A percentile compares a stretch with the other conserved stretches of the same genome.
phyloP scores from a whole-genome alignment of 331 rosid species.

The Acacia concinna region DNA sequence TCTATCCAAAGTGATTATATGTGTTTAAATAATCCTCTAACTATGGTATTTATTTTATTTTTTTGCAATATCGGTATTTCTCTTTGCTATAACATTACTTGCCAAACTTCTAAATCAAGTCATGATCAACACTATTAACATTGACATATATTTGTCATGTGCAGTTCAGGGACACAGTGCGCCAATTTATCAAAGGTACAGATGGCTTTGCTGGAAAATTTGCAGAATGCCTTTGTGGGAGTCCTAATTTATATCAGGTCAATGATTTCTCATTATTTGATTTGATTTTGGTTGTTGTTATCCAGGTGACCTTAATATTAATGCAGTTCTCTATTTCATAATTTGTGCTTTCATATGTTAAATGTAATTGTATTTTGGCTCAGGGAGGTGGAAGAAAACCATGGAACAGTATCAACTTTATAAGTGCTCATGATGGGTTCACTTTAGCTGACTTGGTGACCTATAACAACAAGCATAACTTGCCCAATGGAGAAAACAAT shows the following conservation, averaged over 20 bases:
- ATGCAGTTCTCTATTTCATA: constrained; percentile 1
- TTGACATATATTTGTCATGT: constrained; percentile 24
- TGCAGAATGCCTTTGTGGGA: constrained; percentile 94
- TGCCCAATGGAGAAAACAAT: constrained; percentile 89
- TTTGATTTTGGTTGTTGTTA: neutral
- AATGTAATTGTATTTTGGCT: constrained; percentile 34
- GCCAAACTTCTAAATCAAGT: constrained; percentile 16
- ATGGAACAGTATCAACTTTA: constrained; percentile 87
- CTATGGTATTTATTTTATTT: neutral
- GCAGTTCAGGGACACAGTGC: constrained; percentile 89
- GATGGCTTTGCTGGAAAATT: constrained; percentile 92
- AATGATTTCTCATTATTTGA: constrained; percentile 12
- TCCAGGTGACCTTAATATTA: constrained; percentile 13
- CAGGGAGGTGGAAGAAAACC: constrained; percentile 94
- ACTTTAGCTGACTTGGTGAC: constrained; percentile 92
- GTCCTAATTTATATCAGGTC: constrained; percentile 94
- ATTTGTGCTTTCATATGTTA: constrained; percentile 26
- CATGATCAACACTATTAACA: constrained; percentile 1
- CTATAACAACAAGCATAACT: constrained; percentile 81
- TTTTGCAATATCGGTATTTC: neutral
- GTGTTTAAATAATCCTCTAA: neutral
- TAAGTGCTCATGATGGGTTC: constrained; percentile 93
- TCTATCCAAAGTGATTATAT: neutral
- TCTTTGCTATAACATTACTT: constrained; percentile 29
- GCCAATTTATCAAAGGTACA: constrained; percentile 94